These are phyloP conservation scores for Geranium brycei DNA, from an alignment of 345 rosid species.

Conservation along the genomic window DNA sequence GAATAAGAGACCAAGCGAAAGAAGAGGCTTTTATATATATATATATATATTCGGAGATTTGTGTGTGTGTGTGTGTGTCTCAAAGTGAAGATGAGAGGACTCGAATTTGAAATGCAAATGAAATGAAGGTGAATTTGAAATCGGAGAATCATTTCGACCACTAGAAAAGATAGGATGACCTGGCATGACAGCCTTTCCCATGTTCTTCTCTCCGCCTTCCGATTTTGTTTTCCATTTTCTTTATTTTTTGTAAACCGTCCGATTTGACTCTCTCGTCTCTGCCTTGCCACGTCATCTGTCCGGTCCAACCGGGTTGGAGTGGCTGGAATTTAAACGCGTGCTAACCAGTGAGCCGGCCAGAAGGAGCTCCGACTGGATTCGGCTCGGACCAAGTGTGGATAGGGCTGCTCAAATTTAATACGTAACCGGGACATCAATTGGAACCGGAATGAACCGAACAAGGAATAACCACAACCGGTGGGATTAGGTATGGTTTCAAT, in stretches of 20 bases:
- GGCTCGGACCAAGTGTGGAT: too few relatives aligned
- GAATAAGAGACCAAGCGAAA: background rate
- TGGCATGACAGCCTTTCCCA: conserved; percentile 11
- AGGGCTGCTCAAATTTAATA: too few relatives aligned
- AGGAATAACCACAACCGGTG: too few relatives aligned
- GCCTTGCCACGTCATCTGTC: too few relatives aligned
- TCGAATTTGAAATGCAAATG: conserved; percentile 15
- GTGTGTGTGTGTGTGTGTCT: too few relatives aligned
- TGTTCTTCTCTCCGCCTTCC: background rate
- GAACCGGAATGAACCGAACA: too few relatives aligned
- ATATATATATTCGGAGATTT: background rate
- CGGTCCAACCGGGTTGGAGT: background rate
- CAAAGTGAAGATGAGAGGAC: too few relatives aligned
- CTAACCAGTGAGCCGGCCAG: too few relatives aligned
- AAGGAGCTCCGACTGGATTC: too few relatives aligned
- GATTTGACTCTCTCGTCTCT: background rate
- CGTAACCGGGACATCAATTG: too few relatives aligned
- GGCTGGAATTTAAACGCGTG: background rate
- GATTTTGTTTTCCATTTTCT: too few relatives aligned
- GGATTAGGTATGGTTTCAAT: too few relatives aligned
- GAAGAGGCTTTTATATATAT: background rate
- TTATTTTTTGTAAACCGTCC: background rate
- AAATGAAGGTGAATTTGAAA: conserved; percentile 3
- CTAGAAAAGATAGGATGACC: conserved; percentile 22
- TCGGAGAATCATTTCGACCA: conserved; percentile 19